phyloP scores from a whole-genome alignment of 345 rosid genomes.

The Firmiana major region DNA sequence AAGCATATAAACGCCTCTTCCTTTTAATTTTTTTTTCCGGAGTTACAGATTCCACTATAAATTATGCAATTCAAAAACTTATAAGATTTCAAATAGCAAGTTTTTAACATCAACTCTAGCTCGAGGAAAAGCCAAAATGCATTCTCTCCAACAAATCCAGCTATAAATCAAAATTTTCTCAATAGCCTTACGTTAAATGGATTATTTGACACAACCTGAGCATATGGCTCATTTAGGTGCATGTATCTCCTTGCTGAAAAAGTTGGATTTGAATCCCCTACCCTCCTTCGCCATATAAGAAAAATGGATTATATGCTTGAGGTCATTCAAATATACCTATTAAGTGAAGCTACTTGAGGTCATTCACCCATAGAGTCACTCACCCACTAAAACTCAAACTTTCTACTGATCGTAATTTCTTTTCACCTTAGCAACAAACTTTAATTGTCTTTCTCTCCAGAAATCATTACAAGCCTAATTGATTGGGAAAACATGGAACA shows the following conservation, averaged over 20 bases:
- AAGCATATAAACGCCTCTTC: background rate
- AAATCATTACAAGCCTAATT: background rate
- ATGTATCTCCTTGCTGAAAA: background rate
- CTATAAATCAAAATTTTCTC: background rate
- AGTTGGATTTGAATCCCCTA: background rate
- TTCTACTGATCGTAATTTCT: background rate
- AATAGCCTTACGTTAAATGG: background rate
- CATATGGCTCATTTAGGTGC: background rate
- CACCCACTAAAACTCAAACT: background rate
- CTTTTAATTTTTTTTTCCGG: background rate
- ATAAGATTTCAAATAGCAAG: background rate
- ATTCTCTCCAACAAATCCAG: background rate
- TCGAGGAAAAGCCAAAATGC: background rate
- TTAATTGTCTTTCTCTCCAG: background rate
- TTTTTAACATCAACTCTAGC: background rate
- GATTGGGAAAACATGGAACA: background rate
- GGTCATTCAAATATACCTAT: no score
- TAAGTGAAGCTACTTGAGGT: no score
- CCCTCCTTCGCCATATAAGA: background rate
- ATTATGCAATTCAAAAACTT: background rate
- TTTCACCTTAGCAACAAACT: background rate
- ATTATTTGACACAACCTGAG: no score
- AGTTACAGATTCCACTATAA: background rate
- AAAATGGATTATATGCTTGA: background rate
- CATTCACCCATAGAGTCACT: no score